Evolutionary conservation across 306 rosid species (phyloP), one percentile per base, ranked within the genome.

Genomic region (Leucaena leucocephala): DNA sequence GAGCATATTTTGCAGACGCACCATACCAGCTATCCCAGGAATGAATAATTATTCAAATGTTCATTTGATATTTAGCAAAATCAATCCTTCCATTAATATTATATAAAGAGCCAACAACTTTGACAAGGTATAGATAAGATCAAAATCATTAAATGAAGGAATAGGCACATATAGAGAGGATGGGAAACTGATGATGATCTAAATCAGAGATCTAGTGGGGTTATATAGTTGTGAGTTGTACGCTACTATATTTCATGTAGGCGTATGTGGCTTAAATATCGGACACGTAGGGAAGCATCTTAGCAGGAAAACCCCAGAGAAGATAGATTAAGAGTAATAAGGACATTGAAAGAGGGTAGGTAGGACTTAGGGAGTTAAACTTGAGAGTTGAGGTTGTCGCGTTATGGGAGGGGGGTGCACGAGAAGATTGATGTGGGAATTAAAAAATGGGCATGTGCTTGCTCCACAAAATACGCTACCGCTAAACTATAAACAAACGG

Each of bases 361-460:
- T 44, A 17, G 62, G 49, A 27, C 66, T 35, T 14, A 34, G 50
- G 8, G 7, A 50, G 19, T 14, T 8, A 55, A 55, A 75, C 39
- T 42, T 7, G 35, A 0, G 13, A 71, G 59, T 74, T 49, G 81
- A 70, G 64, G 14, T 82, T 79, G 86, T 81, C 69, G 39, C 38
- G 13, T 40, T 34, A 10, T 39, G 84, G 83, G 35, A 61, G 78
- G 76, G 82, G 35, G 27, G 1, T 1, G 1, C 27, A 27, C 27
- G 27, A 27, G 27, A 80, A 77, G 67, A 76, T 80, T 77, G 12
- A 43, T 33, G 68, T n/a, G 36, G 36, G 35, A 66, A 35, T 78
- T 71, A 77, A 76, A 19, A 17, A 80, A 62, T 69, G 15, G 73
- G n/a, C 98, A 93, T 91, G 98, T 93, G 97, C 76, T 61, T 80